Base-by-base conservation (phyloP, 495 filamentous ascomycete species). In the Hypoxylon cercidicola region DNA sequence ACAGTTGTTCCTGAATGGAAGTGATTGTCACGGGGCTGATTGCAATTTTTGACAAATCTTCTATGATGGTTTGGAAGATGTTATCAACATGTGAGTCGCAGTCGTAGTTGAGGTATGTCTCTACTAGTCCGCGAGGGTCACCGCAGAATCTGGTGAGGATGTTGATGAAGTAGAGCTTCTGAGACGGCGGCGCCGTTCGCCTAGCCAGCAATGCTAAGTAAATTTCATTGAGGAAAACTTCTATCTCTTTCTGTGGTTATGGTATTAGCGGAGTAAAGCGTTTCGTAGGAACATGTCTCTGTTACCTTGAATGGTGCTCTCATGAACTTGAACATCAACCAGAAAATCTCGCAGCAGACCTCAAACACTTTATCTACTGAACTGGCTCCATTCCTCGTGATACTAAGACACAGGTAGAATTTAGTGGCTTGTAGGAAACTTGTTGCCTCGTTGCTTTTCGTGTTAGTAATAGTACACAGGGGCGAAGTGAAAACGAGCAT, bases 51-150 rank as follows among this genome's bases (percentile, higher is more conserved):
- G 94, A 93, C 9, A 98, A 77, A 75, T 98, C 93, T 75, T 99
- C 96, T 23, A 98, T 93, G 37, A 96, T 83, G 52, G 88, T 90
- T 74, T 99, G 94, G 75, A 96, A 97, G 70, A 98, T 97, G 69
- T 99, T 98, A 75, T 99, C 96, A 64, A 97, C 82, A 19, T 91
- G 90, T 30, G 93, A 82, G 69, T 98, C 96, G 75, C 96, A 99
- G 71, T 99, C 96, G 67, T 99, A 99, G 74, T 99, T 99, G 54
- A 99, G 85, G 75, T 98, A 99, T 13, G 95, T 89, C 77, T 99
- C 96, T 4, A 99, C 96, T 60, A 99, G 74, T 0, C 92, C 93
- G 35, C 91, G 82, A 4, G 93, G 91, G 72, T 99, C 94, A 12
- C 85, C 88, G 47, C 89, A 91, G 28, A 98, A 79, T 57, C 94